A percentile compares a stretch with the other conserved stretches of the same genome.
Conservation (phyloP, 169 alveolate species). For the Plasmodium coatneyi region DNA sequence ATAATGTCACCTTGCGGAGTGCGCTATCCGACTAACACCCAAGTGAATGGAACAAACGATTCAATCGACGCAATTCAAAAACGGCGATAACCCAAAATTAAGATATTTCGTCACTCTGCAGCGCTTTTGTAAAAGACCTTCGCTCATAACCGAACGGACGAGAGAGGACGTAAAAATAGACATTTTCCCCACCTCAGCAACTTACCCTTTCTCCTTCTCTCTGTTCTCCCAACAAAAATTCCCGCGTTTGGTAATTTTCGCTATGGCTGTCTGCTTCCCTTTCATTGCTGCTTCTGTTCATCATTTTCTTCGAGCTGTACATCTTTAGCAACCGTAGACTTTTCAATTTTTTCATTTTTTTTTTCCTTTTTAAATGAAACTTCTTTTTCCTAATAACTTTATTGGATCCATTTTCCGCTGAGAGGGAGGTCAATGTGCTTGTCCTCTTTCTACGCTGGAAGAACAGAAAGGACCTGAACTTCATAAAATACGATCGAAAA, state of each 20-base stretch:
- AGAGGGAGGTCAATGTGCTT: not conserved
- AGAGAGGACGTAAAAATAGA: not conserved
- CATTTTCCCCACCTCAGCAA: not conserved
- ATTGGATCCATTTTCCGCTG: not conserved
- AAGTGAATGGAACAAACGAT: not conserved
- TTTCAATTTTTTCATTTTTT: constrained; percentile 32
- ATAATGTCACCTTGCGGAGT: not conserved
- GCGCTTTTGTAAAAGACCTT: not conserved
- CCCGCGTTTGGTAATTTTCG: constrained; percentile 2
- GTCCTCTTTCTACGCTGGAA: constrained; percentile 6
- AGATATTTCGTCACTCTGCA: not conserved
- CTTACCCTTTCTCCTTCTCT: constrained; percentile 37
- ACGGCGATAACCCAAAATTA: not conserved
- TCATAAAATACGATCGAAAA: constrained; percentile 27
- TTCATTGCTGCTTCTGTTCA: not conserved
- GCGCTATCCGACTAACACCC: not conserved
- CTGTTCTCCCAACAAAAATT: constrained; percentile 37
- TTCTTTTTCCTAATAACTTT: constrained; percentile 12
- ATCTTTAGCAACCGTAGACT: constrained; percentile 20
- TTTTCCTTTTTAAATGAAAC: constrained; percentile 23
- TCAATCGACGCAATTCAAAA: not conserved
- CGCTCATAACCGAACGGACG: not conserved
- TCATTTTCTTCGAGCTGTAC: not conserved
- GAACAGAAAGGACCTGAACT: constrained; percentile 24
- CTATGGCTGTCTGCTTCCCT: not conserved